A percentile compares a stretch with the other conserved stretches of the same genome.
Evolutionary conservation across 2,329 filamentous ascomycete genomes (phyloP).

Genomic region (Falciphora oryzae): DNA sequence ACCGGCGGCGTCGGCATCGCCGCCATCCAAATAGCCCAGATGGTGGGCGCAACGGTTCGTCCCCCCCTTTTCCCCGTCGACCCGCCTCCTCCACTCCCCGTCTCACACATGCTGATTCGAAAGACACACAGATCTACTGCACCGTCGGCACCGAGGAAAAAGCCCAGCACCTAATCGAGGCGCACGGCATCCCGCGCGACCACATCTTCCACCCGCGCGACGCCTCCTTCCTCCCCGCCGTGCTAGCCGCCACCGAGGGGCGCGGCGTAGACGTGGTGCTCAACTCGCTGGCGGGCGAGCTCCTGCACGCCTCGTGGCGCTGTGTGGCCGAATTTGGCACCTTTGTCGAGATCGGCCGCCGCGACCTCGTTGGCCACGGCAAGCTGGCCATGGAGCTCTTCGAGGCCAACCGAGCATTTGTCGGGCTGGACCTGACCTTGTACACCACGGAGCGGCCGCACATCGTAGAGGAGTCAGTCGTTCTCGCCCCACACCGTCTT

Average conservation of each 20-base stretch:
- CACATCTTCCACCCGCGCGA: constrained; percentile 3
- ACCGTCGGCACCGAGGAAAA: constrained; percentile 1
- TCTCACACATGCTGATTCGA: not conserved
- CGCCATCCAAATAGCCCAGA: constrained; percentile 1
- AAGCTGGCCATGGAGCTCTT: constrained; percentile 6
- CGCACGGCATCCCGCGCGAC: not conserved
- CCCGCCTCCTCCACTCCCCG: not conserved
- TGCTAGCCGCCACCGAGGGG: not conserved
- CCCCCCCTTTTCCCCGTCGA: not conserved
- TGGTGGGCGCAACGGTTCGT: constrained; percentile 2
- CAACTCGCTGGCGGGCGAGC: not conserved
- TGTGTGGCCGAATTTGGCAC: not conserved
- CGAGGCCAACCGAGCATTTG: constrained; percentile 1
- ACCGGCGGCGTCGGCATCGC: not conserved
- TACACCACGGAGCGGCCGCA: not conserved
- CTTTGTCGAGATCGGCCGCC: constrained; percentile 14
- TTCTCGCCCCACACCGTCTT: not conserved
- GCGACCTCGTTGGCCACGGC: constrained; percentile 5
- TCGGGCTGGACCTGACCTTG: not conserved
- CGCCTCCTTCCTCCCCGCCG: not conserved
- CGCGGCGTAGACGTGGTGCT: constrained; percentile 5
- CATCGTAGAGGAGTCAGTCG: not conserved
- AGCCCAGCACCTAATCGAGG: not conserved
- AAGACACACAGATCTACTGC: constrained; percentile 5
- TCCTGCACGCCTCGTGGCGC: not conserved